These are phyloP conservation scores for Mortierella claussenii DNA, from an alignment of 192 early-diverging fungal species.

Conservation along the genomic window DNA sequence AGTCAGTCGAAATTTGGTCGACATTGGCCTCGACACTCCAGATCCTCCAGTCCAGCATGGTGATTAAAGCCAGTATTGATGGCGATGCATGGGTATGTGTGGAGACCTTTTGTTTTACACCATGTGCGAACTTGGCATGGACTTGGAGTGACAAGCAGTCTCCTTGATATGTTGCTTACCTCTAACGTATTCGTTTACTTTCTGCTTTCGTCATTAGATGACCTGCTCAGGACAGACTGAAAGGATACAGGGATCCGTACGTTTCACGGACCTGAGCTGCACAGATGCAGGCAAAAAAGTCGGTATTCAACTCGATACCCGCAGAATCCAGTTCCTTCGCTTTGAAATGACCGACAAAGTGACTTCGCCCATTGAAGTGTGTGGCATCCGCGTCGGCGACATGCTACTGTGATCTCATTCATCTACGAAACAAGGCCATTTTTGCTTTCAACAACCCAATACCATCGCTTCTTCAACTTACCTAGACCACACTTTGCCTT, in stretches of 20 bases:
- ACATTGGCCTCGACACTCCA: constrained; percentile 16
- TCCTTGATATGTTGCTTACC: too few relatives aligned
- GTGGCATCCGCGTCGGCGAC: constrained; percentile 41
- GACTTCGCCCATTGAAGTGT: constrained; percentile 33
- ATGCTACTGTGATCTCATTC: constrained; percentile 28
- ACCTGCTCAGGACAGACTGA: constrained; percentile 24
- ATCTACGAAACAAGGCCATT: too few relatives aligned
- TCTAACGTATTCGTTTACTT: too few relatives aligned
- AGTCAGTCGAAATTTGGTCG: constrained; percentile 38
- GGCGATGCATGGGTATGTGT: constrained; percentile 25
- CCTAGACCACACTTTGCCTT: too few relatives aligned
- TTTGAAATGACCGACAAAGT: constrained; percentile 37
- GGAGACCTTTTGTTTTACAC: too few relatives aligned
- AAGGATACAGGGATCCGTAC: constrained; percentile 18
- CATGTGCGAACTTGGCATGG: too few relatives aligned
- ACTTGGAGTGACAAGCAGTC: too few relatives aligned
- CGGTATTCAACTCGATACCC: constrained; percentile 35
- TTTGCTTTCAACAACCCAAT: too few relatives aligned
- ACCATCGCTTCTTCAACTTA: too few relatives aligned
- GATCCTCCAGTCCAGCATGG: constrained; percentile 11
- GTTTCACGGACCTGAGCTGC: constrained; percentile 27
- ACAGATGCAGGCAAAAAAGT: constrained; percentile 17
- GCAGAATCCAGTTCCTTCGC: constrained; percentile 25
- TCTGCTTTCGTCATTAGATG: constrained; percentile 28
- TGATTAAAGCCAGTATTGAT: constrained; percentile 48